A percentile compares a stretch with the other conserved stretches of the same genome.
These are phyloP conservation scores for Lachnellula cervina DNA, from an alignment of 2,329 filamentous ascomycete species.

Conservation along the genomic window DNA sequence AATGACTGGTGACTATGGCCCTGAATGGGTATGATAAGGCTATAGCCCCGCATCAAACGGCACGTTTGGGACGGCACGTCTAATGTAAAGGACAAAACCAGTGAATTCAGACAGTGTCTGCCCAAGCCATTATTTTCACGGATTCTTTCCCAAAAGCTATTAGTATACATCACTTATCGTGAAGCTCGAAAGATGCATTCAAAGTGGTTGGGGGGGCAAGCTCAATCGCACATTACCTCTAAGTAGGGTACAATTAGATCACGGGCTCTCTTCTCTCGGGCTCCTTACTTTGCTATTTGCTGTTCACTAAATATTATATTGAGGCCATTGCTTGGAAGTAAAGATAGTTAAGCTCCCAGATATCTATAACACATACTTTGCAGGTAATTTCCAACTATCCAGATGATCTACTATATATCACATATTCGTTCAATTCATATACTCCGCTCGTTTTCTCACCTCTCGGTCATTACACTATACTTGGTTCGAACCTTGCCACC, in stretches of 20 bases:
- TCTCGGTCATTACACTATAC: no score
- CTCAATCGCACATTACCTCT: neutral
- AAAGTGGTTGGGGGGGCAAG: neutral
- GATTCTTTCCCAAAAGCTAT: neutral
- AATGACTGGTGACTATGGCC: no score
- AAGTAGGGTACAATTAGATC: neutral
- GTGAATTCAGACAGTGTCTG: neutral
- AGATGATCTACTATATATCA: no score
- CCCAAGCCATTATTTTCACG: neutral
- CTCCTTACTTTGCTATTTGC: neutral
- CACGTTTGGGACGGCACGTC: no score
- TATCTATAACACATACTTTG: conserved; percentile 19
- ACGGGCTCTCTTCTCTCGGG: neutral
- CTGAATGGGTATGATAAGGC: no score
- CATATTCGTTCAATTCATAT: no score
- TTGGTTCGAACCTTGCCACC: no score
- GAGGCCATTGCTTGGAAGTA: conserved; percentile 7
- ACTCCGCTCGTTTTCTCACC: no score
- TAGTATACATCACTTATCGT: neutral
- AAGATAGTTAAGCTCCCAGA: conserved; percentile 12
- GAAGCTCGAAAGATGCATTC: neutral
- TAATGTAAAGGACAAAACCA: neutral
- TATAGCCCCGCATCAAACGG: no score
- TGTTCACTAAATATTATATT: neutral
- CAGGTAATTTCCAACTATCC: neutral